Evolutionary conservation across 2,329 filamentous ascomycete genomes (phyloP).

Genomic region (Alternaria infectoria): DNA sequence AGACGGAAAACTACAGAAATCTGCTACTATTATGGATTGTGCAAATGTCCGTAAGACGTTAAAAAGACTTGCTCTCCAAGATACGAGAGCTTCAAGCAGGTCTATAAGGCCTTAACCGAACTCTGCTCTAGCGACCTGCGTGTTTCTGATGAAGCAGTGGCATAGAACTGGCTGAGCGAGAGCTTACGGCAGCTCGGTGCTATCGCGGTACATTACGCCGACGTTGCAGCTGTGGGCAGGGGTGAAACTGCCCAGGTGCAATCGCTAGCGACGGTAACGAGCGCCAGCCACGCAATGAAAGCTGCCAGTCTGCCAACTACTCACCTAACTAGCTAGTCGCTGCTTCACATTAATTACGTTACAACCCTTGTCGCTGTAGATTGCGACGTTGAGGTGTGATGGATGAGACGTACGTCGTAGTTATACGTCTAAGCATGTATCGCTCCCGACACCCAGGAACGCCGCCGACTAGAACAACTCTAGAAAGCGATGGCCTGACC

Average conservation of each 20-base stretch:
- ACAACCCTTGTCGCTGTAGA: neutral
- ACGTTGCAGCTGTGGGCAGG: too few relatives aligned
- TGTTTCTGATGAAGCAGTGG: neutral
- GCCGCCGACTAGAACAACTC: neutral
- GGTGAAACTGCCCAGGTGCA: too few relatives aligned
- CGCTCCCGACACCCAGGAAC: neutral
- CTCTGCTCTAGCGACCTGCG: neutral
- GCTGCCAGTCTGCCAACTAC: neutral
- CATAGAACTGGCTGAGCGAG: neutral
- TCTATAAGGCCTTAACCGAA: neutral
- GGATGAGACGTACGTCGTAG: neutral
- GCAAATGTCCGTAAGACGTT: neutral
- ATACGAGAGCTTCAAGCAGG: neutral
- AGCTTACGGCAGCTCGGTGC: neutral
- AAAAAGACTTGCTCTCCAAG: neutral
- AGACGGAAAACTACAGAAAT: neutral
- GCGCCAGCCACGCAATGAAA: neutral
- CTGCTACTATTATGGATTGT: neutral
- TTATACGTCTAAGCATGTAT: neutral
- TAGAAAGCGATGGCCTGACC: neutral
- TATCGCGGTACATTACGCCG: constrained; percentile 1
- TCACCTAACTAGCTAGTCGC: neutral
- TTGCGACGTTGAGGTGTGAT: neutral
- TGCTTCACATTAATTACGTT: neutral
- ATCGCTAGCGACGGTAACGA: neutral